These are phyloP conservation scores for Protea cynaroides DNA, from an alignment of 164 flowering plant species.

Conservation along the genomic window DNA sequence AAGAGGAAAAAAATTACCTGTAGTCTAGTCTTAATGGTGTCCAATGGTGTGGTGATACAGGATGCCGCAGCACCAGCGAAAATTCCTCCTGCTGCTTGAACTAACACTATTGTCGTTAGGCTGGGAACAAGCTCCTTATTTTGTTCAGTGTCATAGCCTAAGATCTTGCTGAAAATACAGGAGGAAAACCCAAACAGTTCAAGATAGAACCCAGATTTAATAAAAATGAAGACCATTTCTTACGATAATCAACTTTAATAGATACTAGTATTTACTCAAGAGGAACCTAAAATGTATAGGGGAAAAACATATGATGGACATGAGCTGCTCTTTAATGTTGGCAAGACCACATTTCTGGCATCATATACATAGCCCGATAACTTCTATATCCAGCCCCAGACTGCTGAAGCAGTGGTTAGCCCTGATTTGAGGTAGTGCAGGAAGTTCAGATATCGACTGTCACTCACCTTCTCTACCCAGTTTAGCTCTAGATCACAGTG, in stretches of 20 bases:
- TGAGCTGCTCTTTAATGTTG: background rate
- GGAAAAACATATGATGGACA: background rate
- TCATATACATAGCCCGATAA: too few relatives aligned
- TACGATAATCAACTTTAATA: too few relatives aligned
- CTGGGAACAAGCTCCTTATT: conserved; percentile 42
- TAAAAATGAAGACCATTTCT: background rate
- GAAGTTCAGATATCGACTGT: background rate
- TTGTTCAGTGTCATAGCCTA: conserved; percentile 44
- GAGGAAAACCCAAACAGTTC: background rate
- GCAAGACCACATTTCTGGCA: background rate
- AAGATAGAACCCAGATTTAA: background rate
- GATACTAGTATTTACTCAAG: too few relatives aligned
- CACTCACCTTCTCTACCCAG: background rate
- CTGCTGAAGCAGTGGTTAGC: background rate
- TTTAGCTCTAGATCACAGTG: background rate
- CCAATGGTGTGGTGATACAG: conserved; percentile 86
- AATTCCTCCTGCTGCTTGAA: conserved; percentile 89
- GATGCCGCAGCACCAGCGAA: conserved; percentile 89
- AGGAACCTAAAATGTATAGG: background rate
- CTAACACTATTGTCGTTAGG: conserved; percentile 38
- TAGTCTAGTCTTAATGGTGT: conserved; percentile 93
- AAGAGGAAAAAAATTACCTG: conserved; percentile 41
- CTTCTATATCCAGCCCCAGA: background rate
- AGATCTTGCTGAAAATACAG: conserved; percentile 26
- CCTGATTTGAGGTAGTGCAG: background rate